These are phyloP conservation scores for Pythium monospermum DNA, from an alignment of 352 stramenopile species.

Conservation along the genomic window DNA sequence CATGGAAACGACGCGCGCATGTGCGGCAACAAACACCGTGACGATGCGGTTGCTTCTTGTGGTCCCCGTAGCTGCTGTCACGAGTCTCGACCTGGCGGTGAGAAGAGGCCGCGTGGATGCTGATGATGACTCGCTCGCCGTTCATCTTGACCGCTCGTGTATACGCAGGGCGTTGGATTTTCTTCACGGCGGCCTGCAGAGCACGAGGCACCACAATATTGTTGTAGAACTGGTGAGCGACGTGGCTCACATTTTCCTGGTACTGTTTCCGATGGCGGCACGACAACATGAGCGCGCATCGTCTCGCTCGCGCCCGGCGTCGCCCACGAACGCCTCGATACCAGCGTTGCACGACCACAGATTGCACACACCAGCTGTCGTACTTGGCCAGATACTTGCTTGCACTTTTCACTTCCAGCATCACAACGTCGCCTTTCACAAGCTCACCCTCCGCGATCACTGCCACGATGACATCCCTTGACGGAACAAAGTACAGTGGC, in stretches of 20 bases:
- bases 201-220: conserved; percentile 23
- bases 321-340: conserved; percentile 46
- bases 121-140: conserved; percentile 50
- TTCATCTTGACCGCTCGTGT: conserved; percentile 43
- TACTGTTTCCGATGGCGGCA: conserved; percentile 31
- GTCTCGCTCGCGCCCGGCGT: conserved; percentile 19
- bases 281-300: conserved; percentile 28
- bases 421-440: conserved; percentile 64
- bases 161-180: conserved; percentile 37
- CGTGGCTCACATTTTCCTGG: conserved; percentile 16
- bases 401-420: conserved; percentile 59
- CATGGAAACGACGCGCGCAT: conserved; percentile 46
- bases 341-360: conserved; percentile 49
- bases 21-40: conserved; percentile 33
- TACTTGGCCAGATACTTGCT: conserved; percentile 57
- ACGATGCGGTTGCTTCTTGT: neutral
- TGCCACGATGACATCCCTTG: conserved; percentile 35
- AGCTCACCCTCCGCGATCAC: conserved; percentile 50
- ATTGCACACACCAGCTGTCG: conserved; percentile 50
- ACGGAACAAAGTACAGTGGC: conserved; percentile 49
- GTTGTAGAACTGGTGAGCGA: conserved; percentile 32
- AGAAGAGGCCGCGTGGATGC: conserved; percentile 47
- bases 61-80: no score
- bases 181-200: conserved; percentile 26
- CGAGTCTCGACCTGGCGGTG: neutral